Evolutionary conservation across 2,329 filamentous ascomycete species (phyloP), one percentile per base, ranked within the genome.

Genomic region (Xylariaceae sp.): DNA sequence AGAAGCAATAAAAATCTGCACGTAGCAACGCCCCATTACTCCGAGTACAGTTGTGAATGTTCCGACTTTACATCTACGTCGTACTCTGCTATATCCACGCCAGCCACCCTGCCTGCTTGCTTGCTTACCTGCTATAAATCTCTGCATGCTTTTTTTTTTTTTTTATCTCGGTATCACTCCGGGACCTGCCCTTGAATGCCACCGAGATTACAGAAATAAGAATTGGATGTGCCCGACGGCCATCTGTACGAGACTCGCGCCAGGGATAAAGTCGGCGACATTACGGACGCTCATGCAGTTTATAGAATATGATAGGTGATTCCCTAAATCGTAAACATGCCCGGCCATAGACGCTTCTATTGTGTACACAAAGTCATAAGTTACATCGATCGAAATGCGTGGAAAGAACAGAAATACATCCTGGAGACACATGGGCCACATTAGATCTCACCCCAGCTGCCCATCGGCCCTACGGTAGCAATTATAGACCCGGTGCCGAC

Each of bases 401-500:
- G 51, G 48, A 53, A 19, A 47, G 29, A 59, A 49, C 11, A 31
- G 47, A 53, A 34, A 37, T 41, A 34, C 42, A 45, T 31, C 45
- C 51, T 11, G 8, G 8, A 47, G 30, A 50, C 50, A 47, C 35
- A 49, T 54, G n/a, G n/a, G 30, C 30, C 49, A 45, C 63, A 87
- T 65, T 58, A 69, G 26, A 87, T 81, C 72, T 92, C 89, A 7
- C 88, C 88, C 89, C 89, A 94, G 62, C 81, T 85, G 12, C 88
- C 88, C 77, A 88, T 83, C 6, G 80, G 81, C 1, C 84, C 86
- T 40, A 80, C 81, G 47, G 81, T 79, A 2, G 81, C 83, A 68
- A 88, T 82, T 58, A 85, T 76, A 60, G 85, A 88, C 3, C 87
- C 87, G 53, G 88, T 91, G 1, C 88, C 88, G 29, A 90, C 80